Evolutionary conservation across 2,329 filamentous ascomycete genomes (phyloP).

Genomic region (Fusarium ramigenum): DNA sequence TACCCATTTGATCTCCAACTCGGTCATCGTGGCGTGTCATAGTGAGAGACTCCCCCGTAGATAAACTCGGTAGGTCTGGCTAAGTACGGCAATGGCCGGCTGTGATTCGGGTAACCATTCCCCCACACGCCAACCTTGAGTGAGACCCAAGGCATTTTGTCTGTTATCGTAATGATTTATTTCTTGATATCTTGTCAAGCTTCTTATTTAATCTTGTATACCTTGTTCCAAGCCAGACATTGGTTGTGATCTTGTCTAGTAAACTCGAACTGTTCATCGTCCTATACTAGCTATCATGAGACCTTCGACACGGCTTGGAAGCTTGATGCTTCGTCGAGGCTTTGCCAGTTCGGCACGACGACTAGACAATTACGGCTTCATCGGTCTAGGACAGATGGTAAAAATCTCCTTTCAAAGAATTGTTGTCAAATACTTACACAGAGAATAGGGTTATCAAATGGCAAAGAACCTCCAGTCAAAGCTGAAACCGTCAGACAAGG

Average conservation of each 20-base stretch:
- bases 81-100: conserved; percentile 51
- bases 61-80: conserved; percentile 36
- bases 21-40: not conserved
- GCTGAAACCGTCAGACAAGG: conserved; percentile 59
- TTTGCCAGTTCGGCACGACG: conserved; percentile 60
- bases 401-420: conserved; percentile 4
- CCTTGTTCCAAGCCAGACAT: not conserved
- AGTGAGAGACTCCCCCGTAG: not conserved
- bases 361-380: conserved; percentile 66
- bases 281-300: conserved; percentile 23
- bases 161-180: not conserved
- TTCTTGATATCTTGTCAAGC: not conserved
- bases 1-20: conserved; percentile 12
- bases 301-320: conserved; percentile 37
- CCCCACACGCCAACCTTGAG: conserved; percentile 18
- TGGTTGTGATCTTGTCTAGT: not conserved
- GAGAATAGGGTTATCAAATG: conserved; percentile 67
- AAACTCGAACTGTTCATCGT: not conserved
- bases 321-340: conserved; percentile 53
- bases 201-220: not conserved
- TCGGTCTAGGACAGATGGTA: conserved; percentile 71
- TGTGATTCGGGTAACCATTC: conserved; percentile 43
- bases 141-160: not conserved
- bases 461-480: conserved; percentile 69
- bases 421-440: not conserved